These are phyloP conservation scores for Cyclotella baltica DNA, from an alignment of 108 stramenopile genomes.

Conservation along the genomic window DNA sequence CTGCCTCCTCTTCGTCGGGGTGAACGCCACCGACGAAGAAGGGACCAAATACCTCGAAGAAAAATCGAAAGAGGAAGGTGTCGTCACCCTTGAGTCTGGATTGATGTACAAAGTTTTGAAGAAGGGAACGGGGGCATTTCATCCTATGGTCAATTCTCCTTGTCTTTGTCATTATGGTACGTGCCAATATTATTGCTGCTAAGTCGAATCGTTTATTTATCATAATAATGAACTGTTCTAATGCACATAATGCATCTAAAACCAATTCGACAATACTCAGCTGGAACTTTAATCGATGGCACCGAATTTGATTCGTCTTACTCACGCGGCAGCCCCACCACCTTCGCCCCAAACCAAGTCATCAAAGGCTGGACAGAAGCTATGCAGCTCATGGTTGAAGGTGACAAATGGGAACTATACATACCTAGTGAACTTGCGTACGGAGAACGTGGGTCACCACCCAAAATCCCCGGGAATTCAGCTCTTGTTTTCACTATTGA, in stretches of 20 bases:
- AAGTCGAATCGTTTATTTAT: neutral
- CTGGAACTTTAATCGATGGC: constrained; percentile 89
- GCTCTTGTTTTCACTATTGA: constrained; percentile 92
- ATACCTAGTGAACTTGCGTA: constrained; percentile 92
- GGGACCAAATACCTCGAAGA: constrained; percentile 77
- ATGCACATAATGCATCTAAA: neutral
- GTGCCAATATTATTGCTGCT: too few species aligned
- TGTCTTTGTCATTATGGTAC: constrained; percentile 88
- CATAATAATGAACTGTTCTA: neutral
- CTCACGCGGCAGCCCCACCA: constrained; percentile 84
- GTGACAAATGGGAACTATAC: constrained; percentile 88
- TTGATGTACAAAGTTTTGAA: constrained; percentile 88
- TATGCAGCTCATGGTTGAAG: constrained; percentile 90
- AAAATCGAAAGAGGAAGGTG: constrained; percentile 77
- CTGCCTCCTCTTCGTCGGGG: constrained; percentile 31
- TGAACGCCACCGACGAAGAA: constrained; percentile 72
- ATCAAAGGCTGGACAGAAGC: constrained; percentile 87
- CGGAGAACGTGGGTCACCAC: constrained; percentile 81
- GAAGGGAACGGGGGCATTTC: constrained; percentile 65
- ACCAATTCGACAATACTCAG: constrained; percentile 15
- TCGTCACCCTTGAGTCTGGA: constrained; percentile 77
- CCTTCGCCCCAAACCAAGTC: constrained; percentile 94
- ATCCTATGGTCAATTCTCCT: constrained; percentile 73
- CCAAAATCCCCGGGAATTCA: constrained; percentile 76
- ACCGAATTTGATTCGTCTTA: constrained; percentile 89